Percentiles rank a stretch among this genome's conserved stretches.
These are phyloP conservation scores for Debaryomycetaceae sp. DNA, from an alignment of 1,139 yeast genomes.

Conservation along the genomic window DNA sequence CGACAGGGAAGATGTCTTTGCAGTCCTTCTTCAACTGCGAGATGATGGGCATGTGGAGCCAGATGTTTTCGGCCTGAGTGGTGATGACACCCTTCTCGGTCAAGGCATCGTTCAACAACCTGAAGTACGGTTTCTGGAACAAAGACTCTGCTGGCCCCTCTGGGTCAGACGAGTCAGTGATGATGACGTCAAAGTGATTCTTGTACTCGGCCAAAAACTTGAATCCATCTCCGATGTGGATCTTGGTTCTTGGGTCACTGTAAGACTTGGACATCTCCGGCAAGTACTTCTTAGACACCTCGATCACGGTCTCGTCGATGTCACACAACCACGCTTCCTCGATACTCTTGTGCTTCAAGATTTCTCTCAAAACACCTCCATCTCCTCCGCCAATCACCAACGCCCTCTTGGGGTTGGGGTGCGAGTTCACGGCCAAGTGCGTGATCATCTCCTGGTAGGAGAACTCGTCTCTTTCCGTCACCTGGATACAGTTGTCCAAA, in stretches of 20 bases:
- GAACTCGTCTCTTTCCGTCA: constrained; percentile 91
- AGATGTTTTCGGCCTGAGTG: constrained; percentile 88
- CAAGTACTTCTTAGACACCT: constrained; percentile 75
- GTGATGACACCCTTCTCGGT: constrained; percentile 86
- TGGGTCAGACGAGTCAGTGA: constrained; percentile 94
- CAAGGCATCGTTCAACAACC: constrained; percentile 72
- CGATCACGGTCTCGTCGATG: constrained; percentile 86
- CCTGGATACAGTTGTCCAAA: constrained; percentile 87
- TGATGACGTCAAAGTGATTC: constrained; percentile 78
- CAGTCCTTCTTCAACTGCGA: constrained; percentile 73
- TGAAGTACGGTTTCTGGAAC: constrained; percentile 83
- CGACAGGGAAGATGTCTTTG: constrained; percentile 78
- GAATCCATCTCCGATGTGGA: constrained; percentile 89
- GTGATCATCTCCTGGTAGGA: constrained; percentile 95
- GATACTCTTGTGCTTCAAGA: constrained; percentile 78
- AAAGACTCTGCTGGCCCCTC: constrained; percentile 94
- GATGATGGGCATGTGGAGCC: constrained; percentile 81
- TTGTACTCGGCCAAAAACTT: constrained; percentile 75
- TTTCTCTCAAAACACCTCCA: constrained; percentile 92
- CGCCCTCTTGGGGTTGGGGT: constrained; percentile 86
- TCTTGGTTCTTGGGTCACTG: constrained; percentile 75
- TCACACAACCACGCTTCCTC: constrained; percentile 89
- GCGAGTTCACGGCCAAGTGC: constrained; percentile 84
- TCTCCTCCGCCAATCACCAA: constrained; percentile 95
- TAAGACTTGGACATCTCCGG: constrained; percentile 83